Percentiles rank a stretch among this genome's conserved stretches.
Evolutionary conservation across 2,329 filamentous ascomycete genomes (phyloP).

Genomic region (Pseudocercospora macadamiae): DNA sequence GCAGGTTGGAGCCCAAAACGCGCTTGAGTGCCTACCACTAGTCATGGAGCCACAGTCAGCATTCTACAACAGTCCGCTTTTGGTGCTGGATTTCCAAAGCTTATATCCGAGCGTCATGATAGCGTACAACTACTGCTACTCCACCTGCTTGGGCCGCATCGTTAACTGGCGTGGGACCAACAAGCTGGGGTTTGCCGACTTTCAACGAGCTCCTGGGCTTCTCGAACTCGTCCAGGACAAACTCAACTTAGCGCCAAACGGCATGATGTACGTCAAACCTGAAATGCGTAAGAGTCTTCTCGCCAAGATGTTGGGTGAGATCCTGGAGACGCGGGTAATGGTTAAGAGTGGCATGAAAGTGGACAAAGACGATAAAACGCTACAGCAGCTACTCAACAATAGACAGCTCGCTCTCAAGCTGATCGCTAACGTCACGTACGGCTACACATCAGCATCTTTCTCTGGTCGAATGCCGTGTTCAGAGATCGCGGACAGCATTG

Average conservation of each 20-base stretch:
- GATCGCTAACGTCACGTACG: slow-evolving; percentile 98
- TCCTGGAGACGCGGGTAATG: slow-evolving; percentile 95
- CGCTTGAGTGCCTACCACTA: slow-evolving; percentile 87
- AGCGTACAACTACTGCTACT: slow-evolving; percentile 98
- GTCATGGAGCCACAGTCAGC: slow-evolving; percentile 97
- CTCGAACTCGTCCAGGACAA: slow-evolving; percentile 78
- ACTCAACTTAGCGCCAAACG: slow-evolving; percentile 92
- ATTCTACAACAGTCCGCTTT: slow-evolving; percentile 85
- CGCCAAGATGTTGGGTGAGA: slow-evolving; percentile 95
- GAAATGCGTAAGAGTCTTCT: slow-evolving; percentile 86
- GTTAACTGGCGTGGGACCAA: slow-evolving; percentile 85
- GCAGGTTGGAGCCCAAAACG: slow-evolving; percentile 92
- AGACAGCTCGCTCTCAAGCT: slow-evolving; percentile 91
- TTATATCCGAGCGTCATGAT: slow-evolving; percentile 98
- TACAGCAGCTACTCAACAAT: slow-evolving; percentile 90
- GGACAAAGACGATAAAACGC: slow-evolving; percentile 81
- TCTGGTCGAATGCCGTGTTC: slow-evolving; percentile 97
- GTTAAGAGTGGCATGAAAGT: slow-evolving; percentile 96
- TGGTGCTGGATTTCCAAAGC: slow-evolving; percentile 95
- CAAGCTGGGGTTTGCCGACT: slow-evolving; percentile 94
- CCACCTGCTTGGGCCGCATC: slow-evolving; percentile 87
- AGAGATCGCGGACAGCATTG: slow-evolving; percentile 97
- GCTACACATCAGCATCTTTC: slow-evolving; percentile 95
- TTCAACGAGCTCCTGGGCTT: slow-evolving; percentile 73
- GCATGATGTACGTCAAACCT: slow-evolving; percentile 90